A percentile compares a stretch with the other conserved stretches of the same genome.
These are phyloP conservation scores for Helminthosporium solani DNA, from an alignment of 2,329 filamentous ascomycete species.

Conservation along the genomic window DNA sequence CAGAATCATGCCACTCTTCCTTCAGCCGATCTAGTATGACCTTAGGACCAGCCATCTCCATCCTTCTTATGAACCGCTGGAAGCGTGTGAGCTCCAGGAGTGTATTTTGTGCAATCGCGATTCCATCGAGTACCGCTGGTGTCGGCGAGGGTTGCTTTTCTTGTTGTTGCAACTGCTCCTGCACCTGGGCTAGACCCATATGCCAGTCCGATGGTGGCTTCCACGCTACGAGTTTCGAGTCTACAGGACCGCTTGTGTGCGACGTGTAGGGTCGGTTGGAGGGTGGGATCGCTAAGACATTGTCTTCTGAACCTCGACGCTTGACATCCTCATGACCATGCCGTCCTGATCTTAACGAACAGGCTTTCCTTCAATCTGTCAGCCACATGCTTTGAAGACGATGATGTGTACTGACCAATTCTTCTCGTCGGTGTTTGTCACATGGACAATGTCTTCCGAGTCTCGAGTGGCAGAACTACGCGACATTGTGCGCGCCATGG, in stretches of 20 bases:
- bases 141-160: constrained; percentile 19
- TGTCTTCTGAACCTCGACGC: constrained; percentile 16
- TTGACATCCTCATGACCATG: constrained; percentile 25
- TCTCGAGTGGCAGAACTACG: constrained; percentile 20
- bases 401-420: constrained; percentile 10
- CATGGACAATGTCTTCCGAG: constrained; percentile 4
- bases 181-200: constrained; percentile 24
- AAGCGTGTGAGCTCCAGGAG: constrained; percentile 42
- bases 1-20: constrained; percentile 41
- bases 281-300: background rate
- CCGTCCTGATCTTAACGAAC: constrained; percentile 4
- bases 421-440: constrained; percentile 10
- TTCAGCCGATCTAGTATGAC: constrained; percentile 58
- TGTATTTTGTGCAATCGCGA: constrained; percentile 19
- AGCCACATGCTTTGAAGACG: background rate
- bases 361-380: constrained; percentile 1
- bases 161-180: constrained; percentile 7
- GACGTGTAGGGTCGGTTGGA: constrained; percentile 9
- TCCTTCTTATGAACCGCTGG: constrained; percentile 56
- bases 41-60: constrained; percentile 55
- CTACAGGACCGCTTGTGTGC: constrained; percentile 12
- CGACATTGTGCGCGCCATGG: constrained; percentile 23
- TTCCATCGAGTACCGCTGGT: constrained; percentile 14
- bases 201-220: constrained; percentile 39
- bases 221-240: constrained; percentile 20